Percentiles rank a stretch among this genome's conserved stretches.
phyloP scores from a whole-genome alignment of 2,329 filamentous ascomycete genomes.

The Diaporthe sp. region DNA sequence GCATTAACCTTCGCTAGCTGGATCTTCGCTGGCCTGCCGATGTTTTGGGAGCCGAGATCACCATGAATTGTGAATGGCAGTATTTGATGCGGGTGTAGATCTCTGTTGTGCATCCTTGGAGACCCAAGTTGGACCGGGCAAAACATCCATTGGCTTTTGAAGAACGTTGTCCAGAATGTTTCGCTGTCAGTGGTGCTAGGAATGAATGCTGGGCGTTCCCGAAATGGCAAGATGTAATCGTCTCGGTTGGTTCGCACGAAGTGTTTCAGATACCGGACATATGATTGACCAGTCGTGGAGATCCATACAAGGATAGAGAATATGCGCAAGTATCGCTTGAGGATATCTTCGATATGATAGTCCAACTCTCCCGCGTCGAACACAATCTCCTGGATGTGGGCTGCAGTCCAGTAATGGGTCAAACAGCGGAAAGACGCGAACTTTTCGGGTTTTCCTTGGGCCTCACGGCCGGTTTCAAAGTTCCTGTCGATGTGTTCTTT shows the following conservation, averaged over 20 bases:
- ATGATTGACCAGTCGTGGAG: neutral
- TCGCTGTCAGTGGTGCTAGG: neutral
- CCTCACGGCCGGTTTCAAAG: neutral
- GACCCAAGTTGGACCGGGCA: neutral
- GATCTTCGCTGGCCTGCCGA: neutral
- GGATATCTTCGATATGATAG: neutral
- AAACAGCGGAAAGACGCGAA: neutral
- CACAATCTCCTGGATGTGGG: neutral
- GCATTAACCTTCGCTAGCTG: neutral
- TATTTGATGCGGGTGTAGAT: neutral
- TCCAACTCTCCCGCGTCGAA: neutral
- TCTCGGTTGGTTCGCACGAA: neutral
- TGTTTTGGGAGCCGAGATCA: neutral
- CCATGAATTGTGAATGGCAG: neutral
- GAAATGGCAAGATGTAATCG: neutral
- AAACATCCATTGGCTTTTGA: neutral
- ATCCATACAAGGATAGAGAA: conserved; percentile 16
- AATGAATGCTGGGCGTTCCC: neutral
- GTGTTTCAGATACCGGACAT: neutral
- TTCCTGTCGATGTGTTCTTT: neutral
- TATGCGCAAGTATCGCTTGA: neutral
- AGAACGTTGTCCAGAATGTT: neutral
- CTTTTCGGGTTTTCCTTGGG: neutral
- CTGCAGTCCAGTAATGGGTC: neutral
- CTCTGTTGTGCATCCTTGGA: neutral